phyloP scores from a whole-genome alignment of 257 asterid genomes.

The Solanum pimpinellifolium region DNA sequence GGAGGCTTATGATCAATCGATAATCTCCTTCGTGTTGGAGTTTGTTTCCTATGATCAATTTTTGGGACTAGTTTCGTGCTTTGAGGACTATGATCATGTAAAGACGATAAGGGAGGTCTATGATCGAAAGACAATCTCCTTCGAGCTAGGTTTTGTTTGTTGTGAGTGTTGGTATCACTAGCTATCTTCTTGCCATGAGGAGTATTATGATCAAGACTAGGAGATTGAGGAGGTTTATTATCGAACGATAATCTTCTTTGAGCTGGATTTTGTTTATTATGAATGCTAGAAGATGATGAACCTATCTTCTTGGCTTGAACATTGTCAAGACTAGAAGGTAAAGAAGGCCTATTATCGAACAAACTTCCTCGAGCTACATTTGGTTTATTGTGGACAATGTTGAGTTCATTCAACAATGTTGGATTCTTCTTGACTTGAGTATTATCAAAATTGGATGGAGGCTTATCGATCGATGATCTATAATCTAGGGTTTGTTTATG shows the following conservation, averaged over 20 bases:
- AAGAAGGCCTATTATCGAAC: slow-evolving; percentile 30
- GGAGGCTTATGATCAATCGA: slow-evolving; percentile 48
- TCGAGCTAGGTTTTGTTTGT: slow-evolving; percentile 6
- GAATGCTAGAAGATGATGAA: slow-evolving; percentile 2
- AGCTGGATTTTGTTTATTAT: not conserved
- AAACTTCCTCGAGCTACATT: slow-evolving; percentile 32
- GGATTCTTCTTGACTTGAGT: slow-evolving; percentile 21
- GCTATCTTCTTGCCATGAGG: slow-evolving; percentile 21
- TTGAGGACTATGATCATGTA: not conserved
- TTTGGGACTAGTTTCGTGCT: slow-evolving; percentile 14
- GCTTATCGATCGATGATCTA: not conserved
- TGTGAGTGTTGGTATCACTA: not conserved
- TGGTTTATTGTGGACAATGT: not conserved
- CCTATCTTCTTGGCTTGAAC: slow-evolving; percentile 18
- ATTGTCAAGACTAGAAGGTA: slow-evolving; percentile 14
- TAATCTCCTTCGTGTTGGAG: slow-evolving; percentile 22
- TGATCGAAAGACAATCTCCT: slow-evolving; percentile 45
- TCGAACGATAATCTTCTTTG: slow-evolving; percentile 44
- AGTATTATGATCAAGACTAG: not conserved
- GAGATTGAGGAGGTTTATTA: slow-evolving; percentile 25
- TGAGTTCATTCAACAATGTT: not conserved
- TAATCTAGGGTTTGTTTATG: not conserved
- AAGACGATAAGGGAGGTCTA: slow-evolving; percentile 27
- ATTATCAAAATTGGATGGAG: not conserved
- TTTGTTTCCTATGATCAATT: not conserved